Evolutionary conservation across 495 filamentous ascomycete genomes (phyloP), one percentile per base, ranked within the genome.

Genomic region (Amorphotheca resinae): DNA sequence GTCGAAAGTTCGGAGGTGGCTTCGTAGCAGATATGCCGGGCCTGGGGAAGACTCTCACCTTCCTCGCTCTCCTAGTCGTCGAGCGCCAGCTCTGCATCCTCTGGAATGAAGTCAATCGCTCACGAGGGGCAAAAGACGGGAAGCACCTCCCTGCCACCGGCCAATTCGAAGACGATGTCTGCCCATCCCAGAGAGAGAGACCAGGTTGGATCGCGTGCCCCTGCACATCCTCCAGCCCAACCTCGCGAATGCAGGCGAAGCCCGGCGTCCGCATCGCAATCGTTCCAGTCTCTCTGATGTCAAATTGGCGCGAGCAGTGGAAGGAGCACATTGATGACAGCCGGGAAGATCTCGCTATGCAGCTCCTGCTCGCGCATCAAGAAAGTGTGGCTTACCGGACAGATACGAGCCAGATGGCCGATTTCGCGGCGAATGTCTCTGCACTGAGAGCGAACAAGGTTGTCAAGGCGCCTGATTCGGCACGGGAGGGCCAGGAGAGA

Each of bases 21-120:
- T 50, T 50, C 31, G 25, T 50, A 14, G 47, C 37, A 11, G 47
- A 50, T 23, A 35, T 39, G 9, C 44, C 44, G 41, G 47, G 47
- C 0, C 37, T 50, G 2, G 47, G 47, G 14, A 50, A 50, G 37
- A 50, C 47, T 16, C 37, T 50, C 7, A 20, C 36, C 4, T 50
- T 50, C 22, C 41, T 50, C 8, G 25, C 47, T 5, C 44, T 40
- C 25, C 25, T 50, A 20, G 42, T 50, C 4, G 41, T 41, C 8
- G 47, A 50, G 16, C 31, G 47, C 15, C 47, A 50, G 22, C 26
- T 50, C 5, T 36, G 33, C 2, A 20, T 36, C 3, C 30, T 50
- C 5, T 41, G 42, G 36, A 9, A 20, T 9, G 31, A 41, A 25
- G 36, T 50, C 5, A n/a, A 20, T 7, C 17, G 20, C n/a, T 39